Evolutionary conservation across 257 asterid genomes (phyloP).

Genomic region (Dorcoceras hygrometricum): DNA sequence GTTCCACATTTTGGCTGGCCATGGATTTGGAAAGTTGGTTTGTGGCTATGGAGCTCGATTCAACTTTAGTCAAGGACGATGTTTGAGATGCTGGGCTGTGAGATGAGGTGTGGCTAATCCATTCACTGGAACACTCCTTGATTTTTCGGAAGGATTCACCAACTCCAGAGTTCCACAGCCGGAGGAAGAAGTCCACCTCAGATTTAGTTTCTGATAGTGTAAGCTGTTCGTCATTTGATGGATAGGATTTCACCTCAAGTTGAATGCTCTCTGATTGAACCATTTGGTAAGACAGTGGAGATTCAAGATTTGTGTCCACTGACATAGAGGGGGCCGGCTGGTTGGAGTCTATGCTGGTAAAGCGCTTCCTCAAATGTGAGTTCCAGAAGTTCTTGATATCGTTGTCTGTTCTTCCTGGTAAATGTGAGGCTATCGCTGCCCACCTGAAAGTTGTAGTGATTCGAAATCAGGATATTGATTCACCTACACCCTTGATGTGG

Average conservation of each 20-base stretch:
- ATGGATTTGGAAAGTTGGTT: constrained; percentile 21
- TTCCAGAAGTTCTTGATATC: constrained; percentile 78
- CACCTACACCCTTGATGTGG: not conserved
- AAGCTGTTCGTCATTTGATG: constrained; percentile 26
- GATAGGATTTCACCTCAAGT: constrained; percentile 38
- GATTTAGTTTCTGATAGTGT: constrained; percentile 11
- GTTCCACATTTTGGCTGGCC: constrained; percentile 21
- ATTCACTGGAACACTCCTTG: constrained; percentile 23
- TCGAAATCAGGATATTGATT: not conserved
- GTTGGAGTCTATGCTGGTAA: constrained; percentile 12
- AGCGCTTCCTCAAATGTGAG: constrained; percentile 58
- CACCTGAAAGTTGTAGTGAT: constrained; percentile 37
- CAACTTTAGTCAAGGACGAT: constrained; percentile 44
- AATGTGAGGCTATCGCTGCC: constrained; percentile 67
- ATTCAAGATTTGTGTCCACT: constrained; percentile 18
- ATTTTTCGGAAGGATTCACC: constrained; percentile 52
- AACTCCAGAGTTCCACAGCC: constrained; percentile 57
- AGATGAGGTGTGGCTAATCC: constrained; percentile 23
- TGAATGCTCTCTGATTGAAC: constrained; percentile 42
- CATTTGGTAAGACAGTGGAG: constrained; percentile 32
- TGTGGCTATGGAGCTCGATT: constrained; percentile 35
- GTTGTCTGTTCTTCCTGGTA: constrained; percentile 70
- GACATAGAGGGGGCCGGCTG: constrained; percentile 35
- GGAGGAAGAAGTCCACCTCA: constrained; percentile 49
- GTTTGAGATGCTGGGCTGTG: constrained; percentile 44